Evolutionary conservation across 495 filamentous ascomycete genomes (phyloP), one percentile per base, ranked within the genome.

Genomic region (Aspergillus incahuasiensis): DNA sequence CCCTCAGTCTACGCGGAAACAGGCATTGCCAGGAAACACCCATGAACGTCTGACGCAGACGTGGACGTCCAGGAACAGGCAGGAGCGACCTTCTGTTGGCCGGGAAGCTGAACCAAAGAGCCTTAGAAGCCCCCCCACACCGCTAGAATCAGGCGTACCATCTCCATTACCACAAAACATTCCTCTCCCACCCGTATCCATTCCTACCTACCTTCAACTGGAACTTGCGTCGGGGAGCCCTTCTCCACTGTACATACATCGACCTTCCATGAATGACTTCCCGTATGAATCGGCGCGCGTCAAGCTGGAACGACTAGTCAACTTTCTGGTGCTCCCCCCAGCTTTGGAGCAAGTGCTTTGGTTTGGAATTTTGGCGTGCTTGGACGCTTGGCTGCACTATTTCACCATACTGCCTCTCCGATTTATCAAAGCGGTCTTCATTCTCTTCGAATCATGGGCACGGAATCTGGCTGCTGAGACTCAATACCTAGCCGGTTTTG

Each of bases 351-450:
- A 86, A 52, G 82, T 90, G 1, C 78, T 99, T 18, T 83, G 82
- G 61, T 97, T 99, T 73, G 94, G 94, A 6, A 82, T 87, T 9
- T 64, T 97, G 20, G 90, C 92, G 25, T 97, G 94, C 68, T 75
- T 97, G 28, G 94, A 99, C 74, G 86, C 91, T n/a, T 99, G 92
- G 94, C 79, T 97, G 5, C 91, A 95, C 70, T 91, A 91, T 0
- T 95, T 97, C 56, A 99, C 95, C 0, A 91, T 99, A 28, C 74
- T 97, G 6, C 94, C 94, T 11, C 78, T 99, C 51, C 83, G 94
- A 0, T 97, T 99, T 66, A 66, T 92, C 49, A 90, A 91, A 57
- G 91, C 94, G 9, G 58, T 92, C 0, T 82, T 84, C 1, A 84
- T 97, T 2, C 71, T 97, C 25, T 68, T 83, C 2, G 79, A 79